Evolutionary conservation across 208 protist genomes (phyloP).

Genomic region (Trypanosomatidae sp.): DNA sequence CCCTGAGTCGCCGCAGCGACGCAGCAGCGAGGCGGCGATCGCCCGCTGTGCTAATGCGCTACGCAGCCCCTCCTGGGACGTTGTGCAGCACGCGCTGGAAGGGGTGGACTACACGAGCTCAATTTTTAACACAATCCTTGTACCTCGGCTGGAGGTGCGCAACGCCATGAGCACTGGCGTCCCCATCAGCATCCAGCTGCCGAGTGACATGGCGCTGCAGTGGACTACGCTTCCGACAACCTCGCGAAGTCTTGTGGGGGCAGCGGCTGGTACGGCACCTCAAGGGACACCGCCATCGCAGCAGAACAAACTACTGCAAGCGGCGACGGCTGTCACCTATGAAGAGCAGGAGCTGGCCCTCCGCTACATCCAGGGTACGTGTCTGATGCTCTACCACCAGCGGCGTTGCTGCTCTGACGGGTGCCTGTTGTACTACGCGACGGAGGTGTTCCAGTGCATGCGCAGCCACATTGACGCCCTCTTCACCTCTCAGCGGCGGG

Average conservation of each 20-base stretch:
- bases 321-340: conserved; percentile 69
- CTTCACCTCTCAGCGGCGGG: conserved; percentile 41
- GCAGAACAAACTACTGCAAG: conserved; percentile 28
- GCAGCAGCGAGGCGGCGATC: background rate
- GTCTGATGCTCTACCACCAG: conserved; percentile 72
- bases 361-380: conserved; percentile 80
- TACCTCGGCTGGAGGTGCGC: conserved; percentile 53
- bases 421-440: conserved; percentile 71
- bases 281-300: conserved; percentile 1
- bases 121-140: conserved; percentile 66
- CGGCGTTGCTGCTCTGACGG: conserved; percentile 66
- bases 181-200: conserved; percentile 37
- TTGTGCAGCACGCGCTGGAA: conserved; percentile 61
- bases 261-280: background rate
- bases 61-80: conserved; percentile 49
- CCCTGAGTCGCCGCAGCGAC: background rate
- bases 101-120: conserved; percentile 54
- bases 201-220: conserved; percentile 28
- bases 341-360: conserved; percentile 83
- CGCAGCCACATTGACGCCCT: conserved; percentile 77
- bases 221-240: conserved; percentile 34
- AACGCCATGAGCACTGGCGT: conserved; percentile 48
- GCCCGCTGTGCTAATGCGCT: background rate
- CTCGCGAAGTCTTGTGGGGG: background rate
- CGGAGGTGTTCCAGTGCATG: conserved; percentile 82